Evolutionary conservation across 352 stramenopile genomes (phyloP), one percentile per base, ranked within the genome.

Genomic region (Globisporangium abappressorium): DNA sequence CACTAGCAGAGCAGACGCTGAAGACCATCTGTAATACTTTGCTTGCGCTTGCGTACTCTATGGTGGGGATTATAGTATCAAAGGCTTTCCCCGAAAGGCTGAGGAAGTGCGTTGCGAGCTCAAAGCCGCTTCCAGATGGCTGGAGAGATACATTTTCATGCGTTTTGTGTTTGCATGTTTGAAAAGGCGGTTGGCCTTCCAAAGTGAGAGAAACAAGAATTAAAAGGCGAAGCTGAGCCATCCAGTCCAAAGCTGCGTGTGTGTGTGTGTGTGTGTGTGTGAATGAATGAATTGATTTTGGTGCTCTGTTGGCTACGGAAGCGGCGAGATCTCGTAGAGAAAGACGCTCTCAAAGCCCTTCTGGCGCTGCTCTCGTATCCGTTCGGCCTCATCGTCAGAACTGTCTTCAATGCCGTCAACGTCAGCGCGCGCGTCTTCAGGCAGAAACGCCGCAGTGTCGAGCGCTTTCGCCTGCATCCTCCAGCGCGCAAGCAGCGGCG

Each of bases 151-250:
- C 60, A 71, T 49, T 54, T 26, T 14, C 36, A 12, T 57, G n/a
- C 7, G 12, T 65, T 43, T 55, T 54, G 58, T 14, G 20, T 62
- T 62, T 58, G 53, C 22, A 33, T 67, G 55, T 46, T 34, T 41
- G 9, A 63, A n/a, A 18, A 59, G 47, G 49, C 34, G 28, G 6
- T 36, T 65, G 58, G 26, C 49, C 58, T 49, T 34, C 60, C 38
- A 38, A 61, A 54, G 22, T 74, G 78, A 83, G 70, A 86, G 71
- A 81, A 66, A 9, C 59, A 75, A 71, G 66, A 61, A n/a, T 49
- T 60, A 85, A 87, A 90, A 91, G 83, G 83, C 81, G 81, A 91
- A 90, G 66, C 81, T 90, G 81, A 91, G 80, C 70, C 76, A 89
- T 81, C 70, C 11, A 49, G 43, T 9, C 43, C 43, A 22, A 43